Evolutionary conservation across 768 basidiomycete species (phyloP).

Genomic region (Suillus decipiens): DNA sequence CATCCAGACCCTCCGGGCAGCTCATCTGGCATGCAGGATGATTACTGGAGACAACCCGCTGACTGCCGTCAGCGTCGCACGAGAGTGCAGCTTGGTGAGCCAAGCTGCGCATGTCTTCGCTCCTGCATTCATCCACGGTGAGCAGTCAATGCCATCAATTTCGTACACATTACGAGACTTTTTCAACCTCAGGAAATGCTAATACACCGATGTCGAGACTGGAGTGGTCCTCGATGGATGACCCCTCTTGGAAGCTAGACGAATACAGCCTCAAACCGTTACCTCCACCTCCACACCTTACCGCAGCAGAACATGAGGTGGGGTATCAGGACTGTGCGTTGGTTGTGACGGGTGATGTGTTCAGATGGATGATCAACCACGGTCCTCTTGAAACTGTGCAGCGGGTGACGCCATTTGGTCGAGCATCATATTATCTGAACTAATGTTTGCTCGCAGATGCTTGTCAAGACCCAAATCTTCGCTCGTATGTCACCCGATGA

Average conservation of each 20-base stretch:
- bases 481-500: constrained; percentile 99
- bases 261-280: constrained; percentile 84
- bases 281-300: constrained; percentile 67
- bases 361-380: constrained; percentile 97
- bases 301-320: constrained; percentile 69
- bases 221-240: constrained; percentile 93
- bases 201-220: constrained; percentile 58
- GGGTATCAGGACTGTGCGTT: constrained; percentile 88
- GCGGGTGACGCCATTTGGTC: constrained; percentile 54
- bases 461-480: constrained; percentile 94
- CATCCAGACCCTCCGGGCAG: constrained; percentile 83
- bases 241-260: constrained; percentile 82
- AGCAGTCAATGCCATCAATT: constrained; percentile 8
- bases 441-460: constrained; percentile 65
- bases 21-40: constrained; percentile 95
- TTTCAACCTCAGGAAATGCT: constrained; percentile 49
- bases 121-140: constrained; percentile 78
- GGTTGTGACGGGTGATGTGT: constrained; percentile 92
- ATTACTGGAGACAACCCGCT: constrained; percentile 97
- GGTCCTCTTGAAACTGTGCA: constrained; percentile 93
- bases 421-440: not conserved
- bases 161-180: not conserved
- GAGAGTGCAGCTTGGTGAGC: constrained; percentile 88
- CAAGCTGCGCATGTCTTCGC: constrained; percentile 89
- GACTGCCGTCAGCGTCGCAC: constrained; percentile 94